Percentiles rank a stretch among this genome's conserved stretches.
Conservation (phyloP, 345 rosid species). For the Brassica carinata region DNA sequence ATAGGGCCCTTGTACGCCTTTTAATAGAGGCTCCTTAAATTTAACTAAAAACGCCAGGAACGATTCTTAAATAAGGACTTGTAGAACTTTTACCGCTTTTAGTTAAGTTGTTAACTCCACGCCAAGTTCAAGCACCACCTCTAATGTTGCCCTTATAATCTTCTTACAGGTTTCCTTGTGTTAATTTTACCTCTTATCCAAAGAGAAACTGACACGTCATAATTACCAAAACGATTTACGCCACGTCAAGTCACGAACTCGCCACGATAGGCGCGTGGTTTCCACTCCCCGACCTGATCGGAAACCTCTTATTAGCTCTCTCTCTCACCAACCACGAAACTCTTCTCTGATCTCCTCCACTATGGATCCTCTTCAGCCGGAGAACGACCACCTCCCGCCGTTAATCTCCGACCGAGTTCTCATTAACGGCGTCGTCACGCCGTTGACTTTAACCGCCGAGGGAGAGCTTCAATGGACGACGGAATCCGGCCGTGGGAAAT, state of each 20-base stretch:
- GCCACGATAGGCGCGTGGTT: neutral
- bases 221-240: neutral
- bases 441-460: slow-evolving; percentile 52
- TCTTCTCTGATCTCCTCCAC: neutral
- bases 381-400: slow-evolving; percentile 18
- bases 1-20: too few species aligned
- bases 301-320: neutral
- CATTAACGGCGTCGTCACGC: slow-evolving; percentile 45
- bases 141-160: neutral
- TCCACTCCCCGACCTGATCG: neutral
- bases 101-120: too few species aligned
- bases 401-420: slow-evolving; percentile 52
- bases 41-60: too few species aligned
- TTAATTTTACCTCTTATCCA: neutral
- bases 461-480: slow-evolving; percentile 64
- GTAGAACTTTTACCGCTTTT: too few species aligned
- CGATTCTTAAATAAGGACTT: too few species aligned
- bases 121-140: too few species aligned
- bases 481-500: slow-evolving; percentile 45
- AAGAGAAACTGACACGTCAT: neutral
- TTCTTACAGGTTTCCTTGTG: neutral
- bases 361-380: slow-evolving; percentile 40
- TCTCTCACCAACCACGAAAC: neutral
- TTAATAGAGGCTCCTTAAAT: too few species aligned
- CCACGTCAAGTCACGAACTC: slow-evolving; percentile 5